Percentiles rank a stretch among this genome's conserved stretches.
Evolutionary conservation across 306 rosid species (phyloP).

Genomic region (Cucurbita maxima): DNA sequence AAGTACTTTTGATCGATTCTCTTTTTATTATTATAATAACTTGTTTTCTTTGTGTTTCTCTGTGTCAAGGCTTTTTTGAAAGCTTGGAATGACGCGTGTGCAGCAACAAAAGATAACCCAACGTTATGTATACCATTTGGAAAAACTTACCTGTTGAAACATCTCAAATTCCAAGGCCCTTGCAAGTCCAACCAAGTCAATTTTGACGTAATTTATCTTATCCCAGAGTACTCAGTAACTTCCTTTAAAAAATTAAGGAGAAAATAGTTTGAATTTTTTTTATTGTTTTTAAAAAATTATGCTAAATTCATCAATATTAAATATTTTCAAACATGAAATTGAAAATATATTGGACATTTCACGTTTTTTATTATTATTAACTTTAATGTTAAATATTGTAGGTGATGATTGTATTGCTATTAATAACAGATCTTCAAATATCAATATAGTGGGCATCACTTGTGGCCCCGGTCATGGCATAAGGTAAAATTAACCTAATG

Average conservation of each 20-base stretch:
- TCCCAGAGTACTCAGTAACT: neutral
- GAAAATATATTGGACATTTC: neutral
- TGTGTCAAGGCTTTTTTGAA: slow-evolving; percentile 27
- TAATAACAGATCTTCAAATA: slow-evolving; percentile 4
- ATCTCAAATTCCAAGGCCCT: slow-evolving; percentile 30
- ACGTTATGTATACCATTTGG: slow-evolving; percentile 23
- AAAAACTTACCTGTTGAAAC: slow-evolving; percentile 25
- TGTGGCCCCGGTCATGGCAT: slow-evolving; percentile 6
- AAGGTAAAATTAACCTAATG: neutral
- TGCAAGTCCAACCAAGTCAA: slow-evolving; percentile 22
- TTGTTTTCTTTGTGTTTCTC: neutral
- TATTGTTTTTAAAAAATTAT: no score
- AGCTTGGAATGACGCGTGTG: slow-evolving; percentile 37
- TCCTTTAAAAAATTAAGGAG: no score
- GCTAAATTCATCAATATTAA: no score
- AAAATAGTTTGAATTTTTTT: no score
- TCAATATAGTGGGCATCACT: neutral
- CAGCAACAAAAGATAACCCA: slow-evolving; percentile 6
- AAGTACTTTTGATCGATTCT: neutral
- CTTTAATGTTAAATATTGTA: neutral
- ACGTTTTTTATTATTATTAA: neutral
- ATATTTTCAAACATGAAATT: no score
- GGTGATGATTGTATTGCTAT: slow-evolving; percentile 46
- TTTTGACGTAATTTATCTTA: slow-evolving; percentile 14
- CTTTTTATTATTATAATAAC: neutral